Conservation (phyloP, 139 green algal species). For the Chlamydomonas sphaeroides region DNA sequence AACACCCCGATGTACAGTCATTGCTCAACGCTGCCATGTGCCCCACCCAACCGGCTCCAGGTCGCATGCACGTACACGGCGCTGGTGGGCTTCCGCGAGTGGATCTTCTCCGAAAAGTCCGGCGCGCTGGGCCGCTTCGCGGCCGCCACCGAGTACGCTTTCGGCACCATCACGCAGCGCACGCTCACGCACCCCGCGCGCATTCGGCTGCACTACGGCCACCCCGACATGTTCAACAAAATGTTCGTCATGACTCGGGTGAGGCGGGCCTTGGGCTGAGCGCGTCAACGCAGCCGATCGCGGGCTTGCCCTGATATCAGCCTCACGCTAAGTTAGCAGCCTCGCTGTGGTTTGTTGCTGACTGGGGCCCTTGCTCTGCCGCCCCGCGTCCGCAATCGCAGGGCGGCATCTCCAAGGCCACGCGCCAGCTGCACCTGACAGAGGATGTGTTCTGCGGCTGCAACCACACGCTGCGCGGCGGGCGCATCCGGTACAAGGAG, state of each 20-base stretch:
- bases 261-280: no score
- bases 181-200: constrained; percentile 47
- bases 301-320: no score
- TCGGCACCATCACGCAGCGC: constrained; percentile 84
- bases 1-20: no score
- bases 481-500: constrained; percentile 73
- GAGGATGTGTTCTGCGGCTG: constrained; percentile 85
- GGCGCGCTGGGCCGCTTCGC: constrained; percentile 81
- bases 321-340: no score
- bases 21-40: no score
- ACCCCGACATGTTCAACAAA: constrained; percentile 94
- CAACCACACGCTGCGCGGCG: constrained; percentile 84
- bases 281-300: no score
- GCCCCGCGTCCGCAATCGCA: constrained; percentile 34
- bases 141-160: constrained; percentile 83
- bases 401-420: constrained; percentile 58
- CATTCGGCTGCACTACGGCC: constrained; percentile 66
- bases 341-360: no score
- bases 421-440: constrained; percentile 69
- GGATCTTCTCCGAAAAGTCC: constrained; percentile 56
- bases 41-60: no score
- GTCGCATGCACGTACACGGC: constrained; percentile 33
- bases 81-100: constrained; percentile 63
- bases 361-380: no score
- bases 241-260: constrained; percentile 73